A percentile compares a stretch with the other conserved stretches of the same genome.
These are phyloP conservation scores for Papiliotrema nemorosa DNA, from an alignment of 1,284 basidiomycete genomes.

Conservation along the genomic window DNA sequence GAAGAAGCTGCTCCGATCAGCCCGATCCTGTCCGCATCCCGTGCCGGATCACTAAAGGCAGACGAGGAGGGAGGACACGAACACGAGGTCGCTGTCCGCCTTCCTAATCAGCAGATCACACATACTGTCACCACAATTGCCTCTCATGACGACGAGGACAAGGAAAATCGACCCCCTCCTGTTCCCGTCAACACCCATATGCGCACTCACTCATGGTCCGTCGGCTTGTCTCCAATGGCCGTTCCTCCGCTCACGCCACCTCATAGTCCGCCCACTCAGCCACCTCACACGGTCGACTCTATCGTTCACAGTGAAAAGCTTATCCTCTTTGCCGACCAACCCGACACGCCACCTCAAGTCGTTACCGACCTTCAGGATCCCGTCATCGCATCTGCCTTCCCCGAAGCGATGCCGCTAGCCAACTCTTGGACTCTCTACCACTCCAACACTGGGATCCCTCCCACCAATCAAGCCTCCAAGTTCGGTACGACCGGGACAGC, in stretches of 20 bases:
- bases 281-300: background rate
- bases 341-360: background rate
- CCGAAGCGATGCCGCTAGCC: constrained; percentile 6
- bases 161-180: background rate
- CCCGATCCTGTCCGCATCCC: background rate
- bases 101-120: background rate
- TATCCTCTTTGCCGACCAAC: background rate
- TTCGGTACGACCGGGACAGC: too few relatives aligned
- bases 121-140: background rate
- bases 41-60: background rate
- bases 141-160: background rate
- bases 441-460: constrained; percentile 5
- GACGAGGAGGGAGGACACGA: background rate
- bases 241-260: background rate
- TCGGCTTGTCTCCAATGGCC: background rate
- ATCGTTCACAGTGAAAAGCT: background rate
- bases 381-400: background rate
- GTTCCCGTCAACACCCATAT: too few relatives aligned
- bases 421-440: constrained; percentile 11
- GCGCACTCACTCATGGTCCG: background rate
- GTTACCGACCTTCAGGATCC: background rate
- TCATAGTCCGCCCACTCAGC: background rate
- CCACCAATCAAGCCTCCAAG: background rate
- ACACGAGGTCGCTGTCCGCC: background rate
- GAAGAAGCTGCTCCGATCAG: background rate